Evolutionary conservation across 2,329 filamentous ascomycete genomes (phyloP), one percentile per base, ranked within the genome.

Genomic region (Exserohilum turcica): DNA sequence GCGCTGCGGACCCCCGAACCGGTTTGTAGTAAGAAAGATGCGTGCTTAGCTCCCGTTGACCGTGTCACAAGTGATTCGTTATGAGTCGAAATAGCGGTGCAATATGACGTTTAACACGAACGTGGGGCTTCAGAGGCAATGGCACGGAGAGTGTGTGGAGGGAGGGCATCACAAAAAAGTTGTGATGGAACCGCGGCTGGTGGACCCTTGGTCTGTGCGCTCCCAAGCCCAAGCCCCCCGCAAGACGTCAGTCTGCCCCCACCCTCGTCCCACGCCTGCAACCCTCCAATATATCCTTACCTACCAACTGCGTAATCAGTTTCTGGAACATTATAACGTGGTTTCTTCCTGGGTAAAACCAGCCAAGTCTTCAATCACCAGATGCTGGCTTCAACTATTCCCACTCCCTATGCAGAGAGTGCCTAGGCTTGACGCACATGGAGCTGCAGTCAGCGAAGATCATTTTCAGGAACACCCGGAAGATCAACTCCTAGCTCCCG

Each of bases 1-100:
- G 16, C 50, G 39, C 48, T 56, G 59, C 55, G 63, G 60, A 61
- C 57, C 42, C 50, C 62, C 59, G 60, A 59, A 43, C 38, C 24
- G 29, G 28, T 27, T 9, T 43, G 19, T 18, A 31, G 42, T 9
- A 13, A 32, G 44, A 13, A 9, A 10, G 9, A 27, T 28, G 16
- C 27, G 40, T 36, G 5, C 27, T 40, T 42, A 6, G 33, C 12
- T 18, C 15, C 43, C 24, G 27, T 43, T 21, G 42, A 21, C 37
- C 8, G 50, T 52, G 7, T 43, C 35, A 48, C 32, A n/a, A 37
- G 28, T 40, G 47, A 50, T 5, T 8, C 28, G 5, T 15, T 21
- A 38, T 40, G 16, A 5, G 15, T 6, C 13, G 12, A 29, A 27
- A 39, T 19, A 8, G 27, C n/a, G 19, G 5, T 16, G 29, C 24